Evolutionary conservation across 2,329 filamentous ascomycete genomes (phyloP).

Genomic region (Apiospora kogelbergensis): DNA sequence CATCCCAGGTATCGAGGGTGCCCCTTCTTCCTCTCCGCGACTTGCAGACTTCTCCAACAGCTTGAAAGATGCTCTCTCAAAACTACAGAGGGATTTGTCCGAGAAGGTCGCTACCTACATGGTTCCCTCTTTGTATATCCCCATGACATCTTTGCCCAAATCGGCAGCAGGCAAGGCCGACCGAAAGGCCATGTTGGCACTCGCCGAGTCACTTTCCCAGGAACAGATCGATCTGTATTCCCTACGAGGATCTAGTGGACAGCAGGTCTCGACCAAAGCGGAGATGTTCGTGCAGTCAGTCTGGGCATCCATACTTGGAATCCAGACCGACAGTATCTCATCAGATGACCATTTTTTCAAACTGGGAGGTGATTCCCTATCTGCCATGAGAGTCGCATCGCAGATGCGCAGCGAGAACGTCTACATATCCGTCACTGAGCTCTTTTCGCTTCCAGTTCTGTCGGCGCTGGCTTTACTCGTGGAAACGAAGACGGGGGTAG

Average conservation of each 20-base stretch:
- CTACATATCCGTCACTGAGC: neutral
- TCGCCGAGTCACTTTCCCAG: neutral
- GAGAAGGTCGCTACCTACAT: constrained; percentile 11
- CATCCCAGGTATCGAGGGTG: neutral
- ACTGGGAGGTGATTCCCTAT: neutral
- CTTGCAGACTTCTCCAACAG: neutral
- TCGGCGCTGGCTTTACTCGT: neutral
- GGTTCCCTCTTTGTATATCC: constrained; percentile 13
- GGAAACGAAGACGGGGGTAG: neutral
- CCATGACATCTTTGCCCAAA: neutral
- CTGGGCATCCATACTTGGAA: neutral
- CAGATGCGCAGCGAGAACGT: neutral
- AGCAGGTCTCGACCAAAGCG: neutral
- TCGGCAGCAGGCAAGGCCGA: neutral
- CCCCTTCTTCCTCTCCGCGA: neutral
- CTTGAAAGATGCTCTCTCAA: neutral
- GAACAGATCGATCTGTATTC: neutral
- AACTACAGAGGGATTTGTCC: neutral
- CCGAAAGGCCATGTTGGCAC: neutral
- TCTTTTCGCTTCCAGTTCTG: neutral
- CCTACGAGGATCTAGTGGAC: neutral
- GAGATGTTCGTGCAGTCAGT: neutral
- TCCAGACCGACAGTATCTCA: neutral
- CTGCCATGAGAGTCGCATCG: neutral
- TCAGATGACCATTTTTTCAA: neutral